A percentile compares a stretch with the other conserved stretches of the same genome.
phyloP scores from a whole-genome alignment of 2,329 filamentous ascomycete species.

The Claviceps digitariae region DNA sequence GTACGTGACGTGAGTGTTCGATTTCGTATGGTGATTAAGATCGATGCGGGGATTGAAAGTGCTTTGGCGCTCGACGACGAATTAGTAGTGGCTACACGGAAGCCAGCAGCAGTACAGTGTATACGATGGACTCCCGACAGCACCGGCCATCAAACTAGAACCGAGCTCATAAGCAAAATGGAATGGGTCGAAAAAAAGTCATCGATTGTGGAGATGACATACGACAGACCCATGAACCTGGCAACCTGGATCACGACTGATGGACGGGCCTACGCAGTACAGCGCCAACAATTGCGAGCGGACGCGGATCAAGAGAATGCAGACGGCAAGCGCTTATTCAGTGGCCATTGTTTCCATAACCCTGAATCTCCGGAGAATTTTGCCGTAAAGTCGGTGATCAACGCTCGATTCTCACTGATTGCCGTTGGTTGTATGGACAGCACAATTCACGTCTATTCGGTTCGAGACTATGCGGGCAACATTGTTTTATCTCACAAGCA shows the following conservation, averaged over 20 bases:
- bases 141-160: slow-evolving; percentile 71
- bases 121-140: slow-evolving; percentile 87
- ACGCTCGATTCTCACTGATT: slow-evolving; percentile 87
- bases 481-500: slow-evolving; percentile 78
- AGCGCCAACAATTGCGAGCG: slow-evolving; percentile 41
- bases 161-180: slow-evolving; percentile 81
- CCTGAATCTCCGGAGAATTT: slow-evolving; percentile 46
- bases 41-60: slow-evolving; percentile 85
- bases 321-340: slow-evolving; percentile 58
- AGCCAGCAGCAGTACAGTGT: slow-evolving; percentile 89
- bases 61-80: slow-evolving; percentile 86
- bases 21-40: slow-evolving; percentile 95
- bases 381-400: slow-evolving; percentile 69
- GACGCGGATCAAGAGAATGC: slow-evolving; percentile 27
- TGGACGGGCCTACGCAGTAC: slow-evolving; percentile 81
- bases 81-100: slow-evolving; percentile 77
- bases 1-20: slow-evolving; percentile 79
- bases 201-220: slow-evolving; percentile 70
- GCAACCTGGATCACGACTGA: slow-evolving; percentile 85
- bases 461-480: slow-evolving; percentile 85
- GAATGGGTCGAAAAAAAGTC: slow-evolving; percentile 69
- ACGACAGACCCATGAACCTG: slow-evolving; percentile 93
- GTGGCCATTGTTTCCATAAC: slow-evolving; percentile 79
- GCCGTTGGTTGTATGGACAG: slow-evolving; percentile 74
- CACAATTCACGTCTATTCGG: slow-evolving; percentile 76